Base-by-base conservation (phyloP, 768 basidiomycete genomes). In the Hydnomerulius pinastri region DNA sequence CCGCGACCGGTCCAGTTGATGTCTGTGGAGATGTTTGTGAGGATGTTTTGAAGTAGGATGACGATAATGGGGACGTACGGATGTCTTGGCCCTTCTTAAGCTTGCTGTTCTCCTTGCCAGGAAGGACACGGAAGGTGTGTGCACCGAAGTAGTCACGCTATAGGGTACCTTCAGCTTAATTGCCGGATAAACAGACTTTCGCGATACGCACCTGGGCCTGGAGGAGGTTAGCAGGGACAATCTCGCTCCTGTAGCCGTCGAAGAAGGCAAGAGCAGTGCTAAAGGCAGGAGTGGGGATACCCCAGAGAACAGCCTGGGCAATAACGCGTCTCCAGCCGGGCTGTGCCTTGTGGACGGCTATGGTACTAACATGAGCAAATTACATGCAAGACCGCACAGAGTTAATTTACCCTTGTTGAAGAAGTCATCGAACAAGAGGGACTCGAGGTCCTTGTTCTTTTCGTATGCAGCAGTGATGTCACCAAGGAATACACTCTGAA, bases 1-100 rank as follows among this genome's bases (percentile, higher is more conserved):
- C 96, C 96, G 58, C 92, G 92, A 39, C 96, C 96, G 60, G 95
- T 98, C 96, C 96, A 98, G 80, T 97, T 98, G 76, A 96, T 79
- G 76, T 99, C 96, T 90, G 52, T 11, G 29, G 15, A 4, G 43
- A 15, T 8, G 24, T 25, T n/a, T 9, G 33, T 61, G 51, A 53
- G 46, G 25, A 48, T 23, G 12, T 23, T 20, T 18, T 25, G 8
- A 15, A 39, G 10, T 24, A 43, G 21, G 35, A 25, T n/a, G 5
- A 17, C 4, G 18, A 33, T 36, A 5, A 44, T n/a, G 57, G 29
- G 27, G 18, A 83, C 91, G 63, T 69, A 92, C 90, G 91, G 69
- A 98, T 93, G 68, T 96, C 91, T 72, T 90, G 75, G 67, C 83
- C 87, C 51, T 81, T 63, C 73, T 84, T 82, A 73, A 96, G 85